phyloP scores from a whole-genome alignment of 441 rosid genomes.

The Brassica balearica region DNA sequence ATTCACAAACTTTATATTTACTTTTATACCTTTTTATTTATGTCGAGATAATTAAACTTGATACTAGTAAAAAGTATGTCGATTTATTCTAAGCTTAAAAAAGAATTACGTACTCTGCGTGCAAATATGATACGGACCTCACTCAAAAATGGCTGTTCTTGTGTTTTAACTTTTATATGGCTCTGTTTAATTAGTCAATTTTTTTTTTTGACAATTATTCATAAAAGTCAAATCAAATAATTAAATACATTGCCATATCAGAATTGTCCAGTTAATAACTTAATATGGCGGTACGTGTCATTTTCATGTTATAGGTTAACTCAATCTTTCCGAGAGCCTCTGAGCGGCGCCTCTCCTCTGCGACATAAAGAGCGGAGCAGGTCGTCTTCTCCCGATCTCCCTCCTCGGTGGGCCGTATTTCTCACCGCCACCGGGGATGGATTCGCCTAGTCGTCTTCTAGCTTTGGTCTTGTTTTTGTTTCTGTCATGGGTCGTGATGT shows the following conservation, averaged over 20 bases:
- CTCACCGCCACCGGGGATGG: too few relatives aligned
- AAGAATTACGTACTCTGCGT: conserved; percentile 11
- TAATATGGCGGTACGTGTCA: conserved; percentile 10
- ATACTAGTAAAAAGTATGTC: background rate
- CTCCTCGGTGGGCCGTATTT: too few relatives aligned
- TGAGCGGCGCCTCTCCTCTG: too few relatives aligned
- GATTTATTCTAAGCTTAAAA: conserved; percentile 23
- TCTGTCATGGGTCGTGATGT: too few relatives aligned
- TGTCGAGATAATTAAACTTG: background rate
- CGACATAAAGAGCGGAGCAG: too few relatives aligned
- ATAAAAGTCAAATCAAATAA: conserved; percentile 28
- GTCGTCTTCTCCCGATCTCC: too few relatives aligned
- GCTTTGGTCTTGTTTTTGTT: too few relatives aligned
- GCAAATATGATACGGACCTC: conserved; percentile 28
- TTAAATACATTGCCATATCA: conserved; percentile 19
- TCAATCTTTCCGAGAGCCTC: too few relatives aligned
- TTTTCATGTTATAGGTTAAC: conserved; percentile 9
- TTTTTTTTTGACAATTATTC: background rate
- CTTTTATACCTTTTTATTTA: background rate
- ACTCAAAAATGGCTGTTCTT: background rate
- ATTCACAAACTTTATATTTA: background rate
- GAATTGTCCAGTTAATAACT: conserved; percentile 3
- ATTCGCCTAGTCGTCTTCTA: too few relatives aligned
- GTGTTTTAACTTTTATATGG: background rate
- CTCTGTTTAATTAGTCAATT: conserved; percentile 1